Conservation (phyloP, 805 yeast species). For the Myxozyma kluyveri region DNA sequence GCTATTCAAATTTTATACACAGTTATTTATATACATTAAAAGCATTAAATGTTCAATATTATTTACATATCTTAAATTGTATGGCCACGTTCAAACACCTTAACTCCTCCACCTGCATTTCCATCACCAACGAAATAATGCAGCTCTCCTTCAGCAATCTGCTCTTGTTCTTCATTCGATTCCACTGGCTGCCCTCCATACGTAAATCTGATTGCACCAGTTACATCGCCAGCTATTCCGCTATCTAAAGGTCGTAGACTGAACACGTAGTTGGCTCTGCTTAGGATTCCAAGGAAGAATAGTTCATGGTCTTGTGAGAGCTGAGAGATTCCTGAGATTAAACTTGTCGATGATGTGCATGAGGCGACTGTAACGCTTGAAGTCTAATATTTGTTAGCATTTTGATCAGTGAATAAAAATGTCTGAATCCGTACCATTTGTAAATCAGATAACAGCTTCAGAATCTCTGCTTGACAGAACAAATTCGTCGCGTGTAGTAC, state of each 20-base stretch:
- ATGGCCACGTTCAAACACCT: slow-evolving; percentile 23
- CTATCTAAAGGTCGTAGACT: slow-evolving; percentile 26
- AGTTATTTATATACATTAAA: not conserved
- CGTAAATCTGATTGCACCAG: slow-evolving; percentile 21
- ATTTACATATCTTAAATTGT: not conserved
- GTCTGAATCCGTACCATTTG: slow-evolving; percentile 5
- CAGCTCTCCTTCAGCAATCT: slow-evolving; percentile 13
- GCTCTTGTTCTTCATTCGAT: not conserved
- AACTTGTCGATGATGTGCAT: not conserved
- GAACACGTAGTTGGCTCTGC: slow-evolving; percentile 17
- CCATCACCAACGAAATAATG: slow-evolving; percentile 26
- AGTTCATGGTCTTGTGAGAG: slow-evolving; percentile 8
- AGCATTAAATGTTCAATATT: not conserved
- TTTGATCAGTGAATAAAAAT: not conserved
- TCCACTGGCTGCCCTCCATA: slow-evolving; percentile 20
- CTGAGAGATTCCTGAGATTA: not conserved
- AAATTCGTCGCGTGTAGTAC: slow-evolving; percentile 11
- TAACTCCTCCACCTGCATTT: slow-evolving; percentile 10
- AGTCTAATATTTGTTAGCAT: not conserved
- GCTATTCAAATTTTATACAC: not conserved
- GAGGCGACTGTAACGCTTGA: not conserved
- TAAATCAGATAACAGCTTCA: slow-evolving; percentile 7
- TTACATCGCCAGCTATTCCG: slow-evolving; percentile 27
- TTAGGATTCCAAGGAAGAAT: slow-evolving; percentile 1
- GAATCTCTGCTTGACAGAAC: slow-evolving; percentile 2